These are phyloP conservation scores for Calocybe gangraenosa DNA, from an alignment of 768 basidiomycete genomes.

Conservation along the genomic window DNA sequence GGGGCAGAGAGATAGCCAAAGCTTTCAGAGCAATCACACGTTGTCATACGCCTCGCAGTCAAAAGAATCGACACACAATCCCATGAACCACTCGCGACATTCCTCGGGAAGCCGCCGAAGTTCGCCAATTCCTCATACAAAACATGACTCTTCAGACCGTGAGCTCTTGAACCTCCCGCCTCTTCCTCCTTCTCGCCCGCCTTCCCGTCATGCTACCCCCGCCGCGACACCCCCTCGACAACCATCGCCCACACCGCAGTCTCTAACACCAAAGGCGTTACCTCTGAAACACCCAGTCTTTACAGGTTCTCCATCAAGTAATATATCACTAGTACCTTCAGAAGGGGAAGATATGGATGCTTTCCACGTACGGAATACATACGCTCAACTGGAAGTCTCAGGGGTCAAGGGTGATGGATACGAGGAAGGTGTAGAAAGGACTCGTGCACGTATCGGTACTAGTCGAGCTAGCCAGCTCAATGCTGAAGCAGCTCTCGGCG, in stretches of 20 bases:
- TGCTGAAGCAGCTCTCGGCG: conserved; percentile 51
- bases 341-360: conserved; percentile 80
- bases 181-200: conserved; percentile 22
- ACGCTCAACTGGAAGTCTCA: conserved; percentile 81
- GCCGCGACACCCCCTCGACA: conserved; percentile 19
- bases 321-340: conserved; percentile 62
- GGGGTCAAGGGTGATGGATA: conserved; percentile 96
- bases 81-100: conserved; percentile 25
- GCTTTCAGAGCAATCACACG: conserved; percentile 27
- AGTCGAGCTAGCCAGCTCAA: conserved; percentile 57
- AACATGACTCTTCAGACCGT: conserved; percentile 17
- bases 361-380: conserved; percentile 80
- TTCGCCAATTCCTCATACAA: conserved; percentile 19
- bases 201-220: conserved; percentile 28
- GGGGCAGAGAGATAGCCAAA: conserved; percentile 25
- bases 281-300: conserved; percentile 33
- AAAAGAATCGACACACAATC: conserved; percentile 22
- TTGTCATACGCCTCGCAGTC: conserved; percentile 26
- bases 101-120: conserved; percentile 29
- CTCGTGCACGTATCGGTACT: conserved; percentile 63
- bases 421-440: conserved; percentile 92
- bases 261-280: conserved; percentile 20
- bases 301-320: conserved; percentile 37
- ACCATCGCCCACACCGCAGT: conserved; percentile 16
- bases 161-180: conserved; percentile 29